A percentile compares a stretch with the other conserved stretches of the same genome.
Evolutionary conservation across 1,139 yeast species (phyloP).

Genomic region (Yamadazyma pseudoaaseri): DNA sequence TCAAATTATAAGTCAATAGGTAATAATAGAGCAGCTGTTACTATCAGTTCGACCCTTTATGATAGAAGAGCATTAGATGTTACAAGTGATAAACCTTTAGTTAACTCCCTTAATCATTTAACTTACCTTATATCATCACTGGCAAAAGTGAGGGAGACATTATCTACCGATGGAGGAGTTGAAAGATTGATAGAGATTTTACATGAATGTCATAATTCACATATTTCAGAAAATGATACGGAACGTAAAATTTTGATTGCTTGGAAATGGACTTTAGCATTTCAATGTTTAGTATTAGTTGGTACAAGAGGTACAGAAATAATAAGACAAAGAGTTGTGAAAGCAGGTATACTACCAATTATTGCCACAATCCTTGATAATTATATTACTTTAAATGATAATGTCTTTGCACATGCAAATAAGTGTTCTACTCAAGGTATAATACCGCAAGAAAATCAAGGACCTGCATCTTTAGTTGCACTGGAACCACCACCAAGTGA

Average conservation of each 20-base stretch:
- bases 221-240: conserved; percentile 30
- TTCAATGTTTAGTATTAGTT: conserved; percentile 85
- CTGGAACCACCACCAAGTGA: background rate
- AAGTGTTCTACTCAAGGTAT: conserved; percentile 10
- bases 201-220: conserved; percentile 65
- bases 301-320: conserved; percentile 92
- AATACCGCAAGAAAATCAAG: too few species aligned
- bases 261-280: conserved; percentile 96
- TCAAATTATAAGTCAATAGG: conserved; percentile 79
- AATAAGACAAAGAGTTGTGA: conserved; percentile 81
- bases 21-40: conserved; percentile 84
- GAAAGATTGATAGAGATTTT: conserved; percentile 84
- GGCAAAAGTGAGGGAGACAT: conserved; percentile 85
- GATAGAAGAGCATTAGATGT: conserved; percentile 93
- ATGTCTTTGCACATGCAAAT: conserved; percentile 35
- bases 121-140: conserved; percentile 85
- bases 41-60: conserved; percentile 83
- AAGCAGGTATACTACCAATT: conserved; percentile 88
- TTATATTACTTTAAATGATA: conserved; percentile 52
- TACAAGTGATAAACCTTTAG: conserved; percentile 84
- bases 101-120: conserved; percentile 85
- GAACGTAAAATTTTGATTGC: conserved; percentile 63
- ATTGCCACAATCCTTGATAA: conserved; percentile 91
- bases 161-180: conserved; percentile 87
- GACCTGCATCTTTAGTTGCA: background rate